These are phyloP conservation scores for Breynia disticha DNA, from an alignment of 441 rosid genomes.

Conservation along the genomic window DNA sequence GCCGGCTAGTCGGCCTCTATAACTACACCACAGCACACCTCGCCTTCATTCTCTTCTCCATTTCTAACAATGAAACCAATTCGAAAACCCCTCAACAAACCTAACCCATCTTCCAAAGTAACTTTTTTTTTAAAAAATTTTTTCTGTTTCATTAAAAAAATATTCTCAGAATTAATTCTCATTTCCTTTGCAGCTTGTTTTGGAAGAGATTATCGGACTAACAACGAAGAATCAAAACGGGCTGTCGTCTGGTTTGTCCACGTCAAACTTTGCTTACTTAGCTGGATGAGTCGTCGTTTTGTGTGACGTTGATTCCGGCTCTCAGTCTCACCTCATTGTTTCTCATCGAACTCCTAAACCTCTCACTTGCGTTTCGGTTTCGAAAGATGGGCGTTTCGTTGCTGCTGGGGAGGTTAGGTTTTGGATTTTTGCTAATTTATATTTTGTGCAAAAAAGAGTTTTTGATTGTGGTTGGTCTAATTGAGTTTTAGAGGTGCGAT, in stretches of 20 bases:
- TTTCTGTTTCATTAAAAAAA: neutral
- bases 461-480: too few species aligned
- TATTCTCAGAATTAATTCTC: neutral
- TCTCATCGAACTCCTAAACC: conserved; percentile 66
- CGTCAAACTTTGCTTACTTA: conserved; percentile 43
- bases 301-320: conserved; percentile 38
- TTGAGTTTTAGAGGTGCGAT: too few species aligned
- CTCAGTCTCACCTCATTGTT: conserved; percentile 58
- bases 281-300: conserved; percentile 80
- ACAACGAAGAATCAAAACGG: conserved; percentile 60
- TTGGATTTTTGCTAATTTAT: neutral
- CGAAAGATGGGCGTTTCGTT: conserved; percentile 53
- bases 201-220: conserved; percentile 64
- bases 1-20: neutral
- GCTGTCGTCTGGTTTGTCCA: conserved; percentile 39
- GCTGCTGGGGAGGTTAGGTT: conserved; percentile 75
- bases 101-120: neutral
- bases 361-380: conserved; percentile 54
- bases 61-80: neutral
- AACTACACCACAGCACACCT: neutral
- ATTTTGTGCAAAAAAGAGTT: too few species aligned
- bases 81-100: neutral
- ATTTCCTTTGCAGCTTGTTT: conserved; percentile 32
- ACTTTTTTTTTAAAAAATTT: neutral
- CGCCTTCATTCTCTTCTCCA: neutral